Conservation (phyloP, 805 yeast genomes). For the Barnettozyma pratensis region DNA sequence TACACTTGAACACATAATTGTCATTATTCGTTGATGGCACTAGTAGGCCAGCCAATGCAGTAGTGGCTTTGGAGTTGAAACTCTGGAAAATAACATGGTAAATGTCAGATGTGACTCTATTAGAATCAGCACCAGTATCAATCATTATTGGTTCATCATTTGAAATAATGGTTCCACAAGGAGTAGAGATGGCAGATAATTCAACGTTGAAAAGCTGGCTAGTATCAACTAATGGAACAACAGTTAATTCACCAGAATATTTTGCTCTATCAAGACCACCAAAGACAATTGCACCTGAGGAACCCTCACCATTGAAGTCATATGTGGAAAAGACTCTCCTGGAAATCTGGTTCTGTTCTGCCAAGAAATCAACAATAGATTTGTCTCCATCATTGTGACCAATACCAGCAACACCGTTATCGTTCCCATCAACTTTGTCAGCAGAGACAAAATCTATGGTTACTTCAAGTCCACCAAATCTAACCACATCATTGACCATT, state of each 20-base stretch:
- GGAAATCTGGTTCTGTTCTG: conserved; percentile 1
- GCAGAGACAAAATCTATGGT: conserved; percentile 3
- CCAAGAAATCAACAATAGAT: conserved; percentile 2
- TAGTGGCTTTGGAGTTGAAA: conserved; percentile 12
- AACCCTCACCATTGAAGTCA: neutral
- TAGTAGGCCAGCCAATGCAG: conserved; percentile 19
- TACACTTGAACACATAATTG: conserved; percentile 28
- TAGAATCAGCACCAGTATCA: conserved; percentile 19
- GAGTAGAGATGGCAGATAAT: conserved; percentile 12
- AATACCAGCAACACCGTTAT: conserved; percentile 12
- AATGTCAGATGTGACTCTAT: conserved; percentile 4
- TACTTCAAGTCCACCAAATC: conserved; percentile 7
- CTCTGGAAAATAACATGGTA: conserved; percentile 15
- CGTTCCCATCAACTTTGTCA: conserved; percentile 1
- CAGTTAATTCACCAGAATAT: conserved; percentile 13
- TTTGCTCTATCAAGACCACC: conserved; percentile 20
- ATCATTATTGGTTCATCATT: conserved; percentile 1
- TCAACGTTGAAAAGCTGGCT: neutral
- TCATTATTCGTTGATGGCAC: conserved; percentile 27
- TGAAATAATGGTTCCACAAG: conserved; percentile 9
- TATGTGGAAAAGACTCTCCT: conserved; percentile 13
- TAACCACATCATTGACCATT: conserved; percentile 8
- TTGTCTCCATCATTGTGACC: neutral
- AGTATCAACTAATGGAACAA: conserved; percentile 3
- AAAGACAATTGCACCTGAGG: conserved; percentile 15